Evolutionary conservation across 2,329 filamentous ascomycete species (phyloP), one percentile per base, ranked within the genome.

Genomic region (Akanthomyces uredinophilus): DNA sequence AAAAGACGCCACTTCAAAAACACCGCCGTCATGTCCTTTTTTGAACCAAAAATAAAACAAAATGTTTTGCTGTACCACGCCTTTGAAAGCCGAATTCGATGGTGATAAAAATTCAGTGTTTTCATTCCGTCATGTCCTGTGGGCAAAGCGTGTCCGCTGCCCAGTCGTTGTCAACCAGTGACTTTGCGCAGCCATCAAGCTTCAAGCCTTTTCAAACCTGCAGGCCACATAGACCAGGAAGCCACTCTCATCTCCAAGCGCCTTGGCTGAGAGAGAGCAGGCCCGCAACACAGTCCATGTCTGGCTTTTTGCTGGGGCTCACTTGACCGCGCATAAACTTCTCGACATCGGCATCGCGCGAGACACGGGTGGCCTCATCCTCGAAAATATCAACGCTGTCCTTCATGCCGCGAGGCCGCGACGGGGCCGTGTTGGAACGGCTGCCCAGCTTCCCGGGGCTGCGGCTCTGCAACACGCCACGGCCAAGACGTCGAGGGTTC

Each of bases 271-370:
- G 80, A 56, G 91, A 94, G 65, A 97, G 74, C 66, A 98, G 76
- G n/a, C 92, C 92, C 60, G 94, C 91, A 52, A 96, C 88, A 70
- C 92, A 96, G 71, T 96, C 92, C 73, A 96, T 81, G 71, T 97
- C 94, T 62, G 87, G 85, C 72, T 86, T 87, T 75, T 92, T 91
- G 71, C 87, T 87, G 10, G 86, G 87, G 70, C 84, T 86, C 65
- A 86, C 81, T 37, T 84, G 82, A 55, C 81, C 81, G 39, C 81
- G 78, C 88, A 95, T 93, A 73, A 94, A 93, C 4, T 79, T 81
- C 65, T 89, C 85, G 49, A 94, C 81, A 56, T 95, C 89, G 4
- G 87, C 84, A 24, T 72, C 70, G 49, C 72, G 66, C 18, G 67
- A 47, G 37, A 61, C 46, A 27, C 63, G 66, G 27, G 66, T 71